phyloP scores from a whole-genome alignment of 108 stramenopile genomes.

The Ochromonas danica region DNA sequence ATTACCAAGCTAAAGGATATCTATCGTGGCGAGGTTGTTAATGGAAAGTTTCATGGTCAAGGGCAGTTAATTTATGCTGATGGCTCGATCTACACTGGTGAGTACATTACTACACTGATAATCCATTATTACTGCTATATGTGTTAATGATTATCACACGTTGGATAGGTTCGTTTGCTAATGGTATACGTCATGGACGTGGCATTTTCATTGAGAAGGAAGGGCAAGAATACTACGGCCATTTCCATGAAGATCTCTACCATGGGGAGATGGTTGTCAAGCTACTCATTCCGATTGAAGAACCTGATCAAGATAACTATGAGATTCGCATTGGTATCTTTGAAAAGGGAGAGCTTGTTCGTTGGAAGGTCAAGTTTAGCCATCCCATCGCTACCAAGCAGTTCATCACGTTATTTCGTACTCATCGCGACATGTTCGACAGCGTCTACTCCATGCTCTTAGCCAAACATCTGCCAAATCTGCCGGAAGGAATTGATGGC shows the following conservation, averaged over 20 bases:
- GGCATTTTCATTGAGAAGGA: conserved; percentile 40
- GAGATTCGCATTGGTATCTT: conserved; percentile 11
- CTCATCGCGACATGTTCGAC: conserved; percentile 48
- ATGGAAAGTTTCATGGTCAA: conserved; percentile 48
- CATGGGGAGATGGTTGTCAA: conserved; percentile 45
- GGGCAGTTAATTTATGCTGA: conserved; percentile 45
- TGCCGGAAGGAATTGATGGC: conserved; percentile 47
- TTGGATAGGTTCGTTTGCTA: conserved; percentile 31
- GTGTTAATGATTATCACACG: neutral
- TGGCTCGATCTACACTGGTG: conserved; percentile 41
- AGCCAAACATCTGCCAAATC: conserved; percentile 47
- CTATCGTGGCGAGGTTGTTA: conserved; percentile 37
- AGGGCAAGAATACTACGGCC: conserved; percentile 35
- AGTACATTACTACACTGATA: neutral
- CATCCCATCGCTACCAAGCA: conserved; percentile 51
- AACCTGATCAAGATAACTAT: conserved; percentile 27
- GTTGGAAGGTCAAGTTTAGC: conserved; percentile 9
- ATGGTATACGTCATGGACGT: conserved; percentile 42
- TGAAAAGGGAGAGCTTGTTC: neutral
- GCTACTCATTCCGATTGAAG: conserved; percentile 34
- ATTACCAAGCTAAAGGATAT: conserved; percentile 43
- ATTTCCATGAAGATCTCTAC: conserved; percentile 37
- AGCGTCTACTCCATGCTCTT: conserved; percentile 55
- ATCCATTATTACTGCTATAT: neutral
- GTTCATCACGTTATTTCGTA: conserved; percentile 49